These are phyloP conservation scores for Epichloe amarillans DNA, from an alignment of 2,329 filamentous ascomycete species.

Conservation along the genomic window DNA sequence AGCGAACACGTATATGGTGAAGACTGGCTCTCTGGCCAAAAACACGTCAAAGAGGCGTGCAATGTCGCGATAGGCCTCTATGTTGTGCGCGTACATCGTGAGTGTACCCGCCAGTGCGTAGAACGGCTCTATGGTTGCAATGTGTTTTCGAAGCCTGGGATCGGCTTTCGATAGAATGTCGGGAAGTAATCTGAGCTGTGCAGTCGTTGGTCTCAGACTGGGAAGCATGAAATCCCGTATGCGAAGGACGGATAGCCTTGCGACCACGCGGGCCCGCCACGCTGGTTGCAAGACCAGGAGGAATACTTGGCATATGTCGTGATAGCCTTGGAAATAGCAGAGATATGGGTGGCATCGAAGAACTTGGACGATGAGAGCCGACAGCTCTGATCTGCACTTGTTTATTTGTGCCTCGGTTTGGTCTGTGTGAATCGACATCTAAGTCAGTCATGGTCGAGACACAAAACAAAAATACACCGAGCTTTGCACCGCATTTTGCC, in stretches of 20 bases:
- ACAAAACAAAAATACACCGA: neutral
- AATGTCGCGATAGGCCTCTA: conserved; percentile 80
- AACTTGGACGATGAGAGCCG: conserved; percentile 64
- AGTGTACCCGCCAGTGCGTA: conserved; percentile 89
- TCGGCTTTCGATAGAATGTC: conserved; percentile 65
- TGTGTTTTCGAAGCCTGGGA: conserved; percentile 55
- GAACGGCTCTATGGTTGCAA: conserved; percentile 71
- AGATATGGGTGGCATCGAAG: conserved; percentile 71
- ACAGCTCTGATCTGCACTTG: conserved; percentile 62
- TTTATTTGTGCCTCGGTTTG: conserved; percentile 56
- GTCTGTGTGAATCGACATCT: conserved; percentile 31
- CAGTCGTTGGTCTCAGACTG: conserved; percentile 63
- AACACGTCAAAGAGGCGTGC: conserved; percentile 86
- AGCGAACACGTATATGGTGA: conserved; percentile 83
- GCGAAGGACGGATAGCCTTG: conserved; percentile 74
- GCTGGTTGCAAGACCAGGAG: conserved; percentile 65
- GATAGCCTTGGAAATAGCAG: conserved; percentile 96
- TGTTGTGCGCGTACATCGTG: conserved; percentile 93
- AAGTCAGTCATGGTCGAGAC: neutral
- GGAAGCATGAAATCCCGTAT: conserved; percentile 98
- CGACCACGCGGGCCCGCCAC: conserved; percentile 48
- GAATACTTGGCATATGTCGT: conserved; percentile 95
- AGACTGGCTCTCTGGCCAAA: conserved; percentile 73
- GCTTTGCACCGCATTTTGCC: neutral
- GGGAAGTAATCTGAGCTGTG: conserved; percentile 78